Percentiles rank a stretch among this genome's conserved stretches.
Evolutionary conservation across 768 basidiomycete species (phyloP).

Genomic region (Boletus sp.): DNA sequence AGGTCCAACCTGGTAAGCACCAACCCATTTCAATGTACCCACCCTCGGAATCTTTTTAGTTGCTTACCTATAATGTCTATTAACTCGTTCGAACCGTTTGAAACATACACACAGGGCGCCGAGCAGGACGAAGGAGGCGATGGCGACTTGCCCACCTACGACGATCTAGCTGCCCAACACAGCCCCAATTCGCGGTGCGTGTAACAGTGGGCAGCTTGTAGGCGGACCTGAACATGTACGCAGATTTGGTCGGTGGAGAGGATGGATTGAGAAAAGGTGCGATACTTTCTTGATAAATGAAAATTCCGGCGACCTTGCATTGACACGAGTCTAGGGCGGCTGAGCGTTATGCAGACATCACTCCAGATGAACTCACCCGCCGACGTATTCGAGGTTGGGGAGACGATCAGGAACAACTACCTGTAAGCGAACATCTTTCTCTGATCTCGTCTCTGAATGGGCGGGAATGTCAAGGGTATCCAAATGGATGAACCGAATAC

Average conservation of each 20-base stretch:
- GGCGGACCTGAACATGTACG: neutral
- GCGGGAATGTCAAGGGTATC: constrained; percentile 10
- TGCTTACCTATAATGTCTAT: constrained; percentile 15
- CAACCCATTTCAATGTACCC: neutral
- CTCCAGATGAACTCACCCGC: constrained; percentile 54
- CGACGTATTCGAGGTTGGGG: constrained; percentile 74
- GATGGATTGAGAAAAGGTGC: constrained; percentile 88
- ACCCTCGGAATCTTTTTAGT: neutral
- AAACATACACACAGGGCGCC: constrained; percentile 29
- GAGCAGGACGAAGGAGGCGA: constrained; percentile 44
- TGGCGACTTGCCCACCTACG: constrained; percentile 74
- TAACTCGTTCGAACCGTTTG: constrained; percentile 24
- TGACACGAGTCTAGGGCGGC: constrained; percentile 56
- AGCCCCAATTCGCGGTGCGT: constrained; percentile 80
- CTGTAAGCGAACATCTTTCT: constrained; percentile 14
- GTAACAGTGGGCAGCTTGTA: constrained; percentile 1
- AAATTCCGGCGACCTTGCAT: neutral
- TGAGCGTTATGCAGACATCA: constrained; percentile 71
- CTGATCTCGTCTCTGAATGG: constrained; percentile 4
- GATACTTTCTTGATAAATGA: constrained; percentile 3
- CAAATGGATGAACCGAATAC: constrained; percentile 8
- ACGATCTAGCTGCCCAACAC: constrained; percentile 71
- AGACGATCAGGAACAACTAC: constrained; percentile 32
- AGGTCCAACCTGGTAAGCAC: too few relatives aligned
- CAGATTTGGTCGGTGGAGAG: constrained; percentile 84